Evolutionary conservation across 306 rosid species (phyloP), one percentile per base, ranked within the genome.

Genomic region (Cucumis hystrix): DNA sequence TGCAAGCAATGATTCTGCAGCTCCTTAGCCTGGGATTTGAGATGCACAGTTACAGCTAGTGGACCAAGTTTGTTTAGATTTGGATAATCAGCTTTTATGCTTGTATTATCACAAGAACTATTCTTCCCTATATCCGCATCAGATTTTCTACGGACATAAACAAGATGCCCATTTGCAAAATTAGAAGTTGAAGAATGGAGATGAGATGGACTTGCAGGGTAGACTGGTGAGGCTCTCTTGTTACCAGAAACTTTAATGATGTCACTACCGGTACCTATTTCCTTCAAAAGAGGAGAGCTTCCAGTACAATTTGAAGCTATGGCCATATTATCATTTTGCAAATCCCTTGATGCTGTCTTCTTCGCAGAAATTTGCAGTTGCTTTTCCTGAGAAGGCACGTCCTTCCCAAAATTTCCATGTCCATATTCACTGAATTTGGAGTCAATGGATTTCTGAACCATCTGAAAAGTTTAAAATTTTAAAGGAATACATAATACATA

Each of bases 141-240:
- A 7, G 96, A 85, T 79, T 92, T 95, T 86, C 98, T 87, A 21
- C 98, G 98, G 74, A 89, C 96, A 83, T 95, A 95, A 70, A 95
- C 98, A 77, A 92, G 98, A 82, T 85, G 97, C 58, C 96, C 91
- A 81, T 84, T 91, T 35, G 91, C 81, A 83, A 85, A 68, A 84
- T 75, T 90, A 80, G 74, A 87, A 63, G 85, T 75, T 13, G 89
- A 87, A 76, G 91, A 86, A 57, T 89, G 93, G 37, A 82, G 89
- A 77, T 81, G 85, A 68, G 88, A 75, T 69, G 87, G 91, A 79
- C 80, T 85, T 75, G 62, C 79, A 14, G 90, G 81, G 77, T 59
- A 75, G 84, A 87, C 92, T 61, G 90, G 78, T 16, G 82, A 83
- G 79, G 91, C 81, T 82, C 91, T 85, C 82, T 87, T 93, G 84